Percentiles rank a stretch among this genome's conserved stretches.
Evolutionary conservation across 2,329 filamentous ascomycete species (phyloP).

Genomic region (Fusarium tanahbumbuense): DNA sequence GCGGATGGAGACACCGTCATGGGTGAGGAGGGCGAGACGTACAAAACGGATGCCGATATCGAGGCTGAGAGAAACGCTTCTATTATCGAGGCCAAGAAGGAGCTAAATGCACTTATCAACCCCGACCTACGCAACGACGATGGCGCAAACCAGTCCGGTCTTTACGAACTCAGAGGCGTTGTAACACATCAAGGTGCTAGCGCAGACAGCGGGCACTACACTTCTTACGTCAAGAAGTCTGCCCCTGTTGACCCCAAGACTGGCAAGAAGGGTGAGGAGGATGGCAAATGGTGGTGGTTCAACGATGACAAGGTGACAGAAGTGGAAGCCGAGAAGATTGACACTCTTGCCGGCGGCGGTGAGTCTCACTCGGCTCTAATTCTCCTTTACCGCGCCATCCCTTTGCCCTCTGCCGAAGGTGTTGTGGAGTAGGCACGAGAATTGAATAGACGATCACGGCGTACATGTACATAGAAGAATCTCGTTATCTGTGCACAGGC

Average conservation of each 20-base stretch:
- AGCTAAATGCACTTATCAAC: slow-evolving; percentile 82
- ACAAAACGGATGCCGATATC: slow-evolving; percentile 93
- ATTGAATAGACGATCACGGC: neutral
- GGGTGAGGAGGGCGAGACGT: slow-evolving; percentile 68
- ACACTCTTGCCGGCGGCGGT: slow-evolving; percentile 87
- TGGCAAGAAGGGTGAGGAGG: slow-evolving; percentile 82
- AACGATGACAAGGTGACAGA: slow-evolving; percentile 98
- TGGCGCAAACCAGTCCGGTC: slow-evolving; percentile 89
- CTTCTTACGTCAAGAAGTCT: slow-evolving; percentile 95
- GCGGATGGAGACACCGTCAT: slow-evolving; percentile 77
- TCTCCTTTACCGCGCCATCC: slow-evolving; percentile 80
- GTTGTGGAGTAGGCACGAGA: slow-evolving; percentile 41
- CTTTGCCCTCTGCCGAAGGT: slow-evolving; percentile 70
- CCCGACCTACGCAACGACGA: slow-evolving; percentile 80
- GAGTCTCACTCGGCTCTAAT: slow-evolving; percentile 87
- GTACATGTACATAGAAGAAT: neutral
- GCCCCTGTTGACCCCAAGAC: slow-evolving; percentile 77
- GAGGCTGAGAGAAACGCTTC: slow-evolving; percentile 85
- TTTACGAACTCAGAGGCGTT: slow-evolving; percentile 94
- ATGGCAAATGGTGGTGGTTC: slow-evolving; percentile 99
- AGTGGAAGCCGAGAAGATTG: slow-evolving; percentile 90
- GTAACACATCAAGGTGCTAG: slow-evolving; percentile 97
- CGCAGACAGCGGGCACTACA: slow-evolving; percentile 98
- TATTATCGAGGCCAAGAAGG: slow-evolving; percentile 85
- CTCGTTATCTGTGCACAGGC: neutral